Percentiles rank a stretch among this genome's conserved stretches.
Evolutionary conservation across 1,284 basidiomycete genomes (phyloP).

Genomic region (Ustilago nuda): DNA sequence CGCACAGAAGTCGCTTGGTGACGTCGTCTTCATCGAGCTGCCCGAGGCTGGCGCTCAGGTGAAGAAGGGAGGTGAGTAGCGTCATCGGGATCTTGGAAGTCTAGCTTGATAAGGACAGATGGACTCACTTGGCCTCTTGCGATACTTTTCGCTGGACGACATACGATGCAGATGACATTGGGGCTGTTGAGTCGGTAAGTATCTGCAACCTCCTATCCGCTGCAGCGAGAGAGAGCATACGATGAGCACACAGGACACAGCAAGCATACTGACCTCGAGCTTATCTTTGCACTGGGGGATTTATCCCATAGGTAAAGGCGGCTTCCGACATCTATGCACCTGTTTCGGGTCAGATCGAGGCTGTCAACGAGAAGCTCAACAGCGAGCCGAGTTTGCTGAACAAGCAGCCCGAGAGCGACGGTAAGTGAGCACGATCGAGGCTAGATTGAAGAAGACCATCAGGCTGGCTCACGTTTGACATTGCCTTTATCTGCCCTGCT

Average conservation of each 20-base stretch:
- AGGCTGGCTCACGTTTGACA: not conserved
- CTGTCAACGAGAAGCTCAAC: slow-evolving; percentile 81
- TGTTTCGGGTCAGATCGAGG: slow-evolving; percentile 83
- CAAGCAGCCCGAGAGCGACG: slow-evolving; percentile 86
- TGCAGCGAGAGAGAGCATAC: not conserved
- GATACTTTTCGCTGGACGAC: not conserved
- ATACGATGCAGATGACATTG: slow-evolving; percentile 80
- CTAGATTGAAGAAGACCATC: not conserved
- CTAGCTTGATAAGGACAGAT: not conserved
- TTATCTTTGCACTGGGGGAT: not conserved
- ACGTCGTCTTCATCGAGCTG: slow-evolving; percentile 97
- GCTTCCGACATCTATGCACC: slow-evolving; percentile 98
- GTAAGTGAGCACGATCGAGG: slow-evolving; percentile 72
- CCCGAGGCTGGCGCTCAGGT: slow-evolving; percentile 79
- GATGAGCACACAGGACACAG: not conserved
- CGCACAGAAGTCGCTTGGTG: slow-evolving; percentile 90
- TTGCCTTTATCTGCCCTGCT: not conserved
- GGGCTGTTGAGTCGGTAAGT: slow-evolving; percentile 88
- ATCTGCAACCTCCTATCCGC: no score
- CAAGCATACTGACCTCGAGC: slow-evolving; percentile 5
- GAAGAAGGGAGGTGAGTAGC: slow-evolving; percentile 78
- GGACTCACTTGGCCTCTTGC: not conserved
- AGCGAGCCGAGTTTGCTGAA: slow-evolving; percentile 85
- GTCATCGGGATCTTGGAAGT: not conserved
- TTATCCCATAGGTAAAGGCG: slow-evolving; percentile 77